phyloP scores from a whole-genome alignment of 2,329 filamentous ascomycete species.

The Alternaria conjuncta region DNA sequence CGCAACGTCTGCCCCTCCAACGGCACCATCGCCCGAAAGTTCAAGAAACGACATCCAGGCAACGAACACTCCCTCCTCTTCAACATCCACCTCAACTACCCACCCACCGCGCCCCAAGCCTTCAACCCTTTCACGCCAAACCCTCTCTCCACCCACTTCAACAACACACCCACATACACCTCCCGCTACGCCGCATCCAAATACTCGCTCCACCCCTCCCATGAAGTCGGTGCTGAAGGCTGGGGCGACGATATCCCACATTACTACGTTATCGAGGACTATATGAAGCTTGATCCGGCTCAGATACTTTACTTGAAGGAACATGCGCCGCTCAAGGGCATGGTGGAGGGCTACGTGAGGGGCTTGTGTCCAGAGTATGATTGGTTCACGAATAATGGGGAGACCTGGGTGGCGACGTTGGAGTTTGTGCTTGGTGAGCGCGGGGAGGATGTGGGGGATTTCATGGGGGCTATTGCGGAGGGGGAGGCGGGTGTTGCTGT shows the following conservation, averaged over 20 bases:
- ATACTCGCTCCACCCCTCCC: slow-evolving; percentile 55
- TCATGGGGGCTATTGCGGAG: slow-evolving; percentile 72
- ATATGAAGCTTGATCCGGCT: slow-evolving; percentile 67
- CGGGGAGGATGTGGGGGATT: slow-evolving; percentile 57
- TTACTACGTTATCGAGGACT: slow-evolving; percentile 69
- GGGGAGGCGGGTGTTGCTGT: slow-evolving; percentile 71
- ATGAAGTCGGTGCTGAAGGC: slow-evolving; percentile 64
- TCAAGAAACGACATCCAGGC: slow-evolving; percentile 62
- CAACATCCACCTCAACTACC: slow-evolving; percentile 60
- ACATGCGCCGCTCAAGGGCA: slow-evolving; percentile 61
- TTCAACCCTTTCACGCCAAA: slow-evolving; percentile 39
- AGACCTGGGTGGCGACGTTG: slow-evolving; percentile 66
- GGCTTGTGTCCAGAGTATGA: slow-evolving; percentile 53
- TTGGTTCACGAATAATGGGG: slow-evolving; percentile 69
- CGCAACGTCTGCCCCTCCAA: slow-evolving; percentile 68
- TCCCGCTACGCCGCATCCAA: slow-evolving; percentile 53
- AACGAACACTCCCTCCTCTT: slow-evolving; percentile 58
- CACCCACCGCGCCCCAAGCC: slow-evolving; percentile 42
- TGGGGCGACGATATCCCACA: slow-evolving; percentile 70
- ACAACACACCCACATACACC: slow-evolving; percentile 41
- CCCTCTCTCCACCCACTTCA: slow-evolving; percentile 46
- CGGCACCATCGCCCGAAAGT: slow-evolving; percentile 64
- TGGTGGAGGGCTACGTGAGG: slow-evolving; percentile 62
- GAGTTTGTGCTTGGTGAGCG: slow-evolving; percentile 63
- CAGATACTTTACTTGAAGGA: slow-evolving; percentile 65